Evolutionary conservation across 2,329 filamentous ascomycete species (phyloP), one percentile per base, ranked within the genome.

Genomic region (Pleurostoma richardsiae): DNA sequence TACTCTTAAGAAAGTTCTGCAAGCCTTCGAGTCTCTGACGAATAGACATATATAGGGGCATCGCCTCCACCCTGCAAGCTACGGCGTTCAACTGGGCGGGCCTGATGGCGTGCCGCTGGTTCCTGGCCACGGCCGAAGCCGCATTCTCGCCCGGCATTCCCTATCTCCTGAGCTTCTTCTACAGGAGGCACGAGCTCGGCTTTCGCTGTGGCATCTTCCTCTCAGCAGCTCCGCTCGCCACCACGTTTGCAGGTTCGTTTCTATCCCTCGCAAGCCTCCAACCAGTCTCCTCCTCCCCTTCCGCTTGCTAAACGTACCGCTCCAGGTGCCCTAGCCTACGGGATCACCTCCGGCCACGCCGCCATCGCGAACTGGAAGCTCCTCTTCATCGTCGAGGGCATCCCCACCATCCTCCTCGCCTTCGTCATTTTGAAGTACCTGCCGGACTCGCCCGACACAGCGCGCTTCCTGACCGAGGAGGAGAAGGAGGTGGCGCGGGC

Each of bases 151-250:
- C 67, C 3, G 70, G 50, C 7, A 50, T 50, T 30, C 45, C 50
- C 1, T 52, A 43, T 29, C 44, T 49, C 38, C 49, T 49, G 30
- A 49, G 46, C 41, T 53, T 56, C 48, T 52, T 54, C 44, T 52
- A 51, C 53, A 49, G 36, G 19, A 57, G 73, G 4, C 55, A 64
- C 19, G 88, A 91, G 57, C 70, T 91, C 7, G 88, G 86, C 1
- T 76, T 87, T 48, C 74, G 87, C 29, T 85, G 80, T 11, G 86
- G 85, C 7, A 67, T 90, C 5, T 87, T 88, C 61, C 76, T 91
- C 46, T 84, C 83, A 0, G 85, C 64, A 8, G 82, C 83, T 0
- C 83, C 84, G 1, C 68, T 88, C 30, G 83, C 84, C 8, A 86
- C 82, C 49, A 81, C 78, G 0, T 86, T 87, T 55, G 82, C 83